Base-by-base conservation (phyloP, 352 stramenopile genomes). In the Phytophthora tentaculata region DNA sequence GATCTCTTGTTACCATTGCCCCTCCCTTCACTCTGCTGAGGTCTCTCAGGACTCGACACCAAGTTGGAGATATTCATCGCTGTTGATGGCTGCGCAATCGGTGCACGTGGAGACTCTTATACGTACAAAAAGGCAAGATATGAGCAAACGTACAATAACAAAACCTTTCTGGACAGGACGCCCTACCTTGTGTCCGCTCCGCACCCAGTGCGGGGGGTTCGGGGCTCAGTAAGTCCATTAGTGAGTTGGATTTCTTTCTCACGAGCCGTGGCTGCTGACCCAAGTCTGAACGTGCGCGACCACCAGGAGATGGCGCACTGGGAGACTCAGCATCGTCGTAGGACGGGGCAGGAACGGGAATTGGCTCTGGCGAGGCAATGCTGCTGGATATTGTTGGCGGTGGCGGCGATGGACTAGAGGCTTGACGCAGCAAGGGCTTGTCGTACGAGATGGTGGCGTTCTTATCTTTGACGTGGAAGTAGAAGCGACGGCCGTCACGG, bases 381-480 rank as follows among this genome's bases (percentile, higher is more conserved):
- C 45, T 28, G 14, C 49, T 43, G 6, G 6, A 8, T 39, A 35
- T 23, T 19, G 29, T 16, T 39, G 49, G 43, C 37, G 59, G 22
- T n/a, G 48, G 26, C 9, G 55, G 54, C 1, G 62, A 57, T 0
- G 55, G 26, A 19, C 48, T 64, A 12, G 49, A 28, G 17, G 24
- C 41, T 12, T 22, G 13, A 26, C 48, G 53, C 5, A 90, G 69
- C 68, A 86, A 77, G 23, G 84, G 87, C 60, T 89, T 92, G 43
- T 94, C 81, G 67, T 92, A 94, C 45, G 84, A 85, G 47, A 84
- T 73, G 20, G 87, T 93, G 45, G 56, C 70, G 49, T 72, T 74
- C 68, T 95, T 93, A 78, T 91, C 72, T 17, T 65, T 65, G 49
- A 95, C 84, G 72, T 94, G 83, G 66, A 95, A 95, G 71, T 92